Conservation (phyloP, 2,329 filamentous ascomycete species). For the Hortaea werneckii region DNA sequence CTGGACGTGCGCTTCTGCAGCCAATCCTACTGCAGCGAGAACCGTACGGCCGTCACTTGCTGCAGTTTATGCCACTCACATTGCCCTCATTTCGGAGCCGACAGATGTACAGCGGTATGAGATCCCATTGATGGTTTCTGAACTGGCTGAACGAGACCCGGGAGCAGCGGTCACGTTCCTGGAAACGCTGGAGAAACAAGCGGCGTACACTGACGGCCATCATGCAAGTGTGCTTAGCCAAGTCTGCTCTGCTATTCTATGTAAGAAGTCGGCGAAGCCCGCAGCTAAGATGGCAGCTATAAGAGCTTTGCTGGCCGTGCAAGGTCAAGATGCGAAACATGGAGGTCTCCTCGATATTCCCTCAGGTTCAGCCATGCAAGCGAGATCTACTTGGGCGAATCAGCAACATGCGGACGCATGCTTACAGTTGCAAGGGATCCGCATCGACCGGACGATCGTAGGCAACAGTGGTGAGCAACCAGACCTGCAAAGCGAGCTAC, state of each 20-base stretch:
- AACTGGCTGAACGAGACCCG: not conserved
- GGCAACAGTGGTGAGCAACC: not conserved
- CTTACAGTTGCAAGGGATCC: conserved; percentile 10
- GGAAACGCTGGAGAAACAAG: not conserved
- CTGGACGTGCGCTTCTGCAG: not conserved
- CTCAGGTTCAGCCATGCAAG: not conserved
- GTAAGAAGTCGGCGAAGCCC: not conserved
- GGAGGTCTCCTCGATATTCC: not conserved
- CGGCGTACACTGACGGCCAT: not conserved
- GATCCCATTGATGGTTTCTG: not conserved
- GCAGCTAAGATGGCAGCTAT: not conserved
- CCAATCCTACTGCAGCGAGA: not conserved
- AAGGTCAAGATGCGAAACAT: not conserved
- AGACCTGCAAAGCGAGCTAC: not conserved
- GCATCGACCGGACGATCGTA: conserved; percentile 3
- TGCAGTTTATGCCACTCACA: not conserved
- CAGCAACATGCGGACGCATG: conserved; percentile 13
- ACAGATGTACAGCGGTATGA: not conserved
- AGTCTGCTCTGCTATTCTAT: not conserved
- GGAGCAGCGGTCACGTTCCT: not conserved
- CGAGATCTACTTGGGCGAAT: conserved; percentile 1
- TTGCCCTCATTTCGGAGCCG: not conserved
- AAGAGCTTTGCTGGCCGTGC: not conserved
- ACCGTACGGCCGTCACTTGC: not conserved
- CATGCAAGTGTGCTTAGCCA: not conserved